Conservation (phyloP, 176 grass and related monocot genomes). For the Eleusine coracana region DNA sequence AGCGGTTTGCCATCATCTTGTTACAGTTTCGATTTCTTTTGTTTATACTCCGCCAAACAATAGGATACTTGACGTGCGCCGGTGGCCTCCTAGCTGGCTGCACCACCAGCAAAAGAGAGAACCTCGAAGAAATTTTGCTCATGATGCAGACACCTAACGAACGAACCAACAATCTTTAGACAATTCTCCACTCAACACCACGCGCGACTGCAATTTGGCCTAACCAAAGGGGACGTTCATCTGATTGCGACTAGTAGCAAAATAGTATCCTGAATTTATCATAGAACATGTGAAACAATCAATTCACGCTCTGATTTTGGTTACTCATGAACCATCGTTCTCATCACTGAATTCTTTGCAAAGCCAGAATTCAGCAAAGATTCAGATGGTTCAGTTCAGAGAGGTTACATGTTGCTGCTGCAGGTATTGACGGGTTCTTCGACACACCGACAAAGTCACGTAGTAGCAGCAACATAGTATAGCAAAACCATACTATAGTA, state of each 20-base stretch:
- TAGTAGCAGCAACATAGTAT: too few relatives aligned
- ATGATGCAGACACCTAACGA: slow-evolving; percentile 12
- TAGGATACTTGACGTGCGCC: too few relatives aligned
- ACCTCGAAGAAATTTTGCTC: neutral
- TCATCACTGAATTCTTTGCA: neutral
- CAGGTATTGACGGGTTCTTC: too few relatives aligned
- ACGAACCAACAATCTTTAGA: neutral
- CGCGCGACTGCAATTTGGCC: neutral
- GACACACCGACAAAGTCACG: too few relatives aligned
- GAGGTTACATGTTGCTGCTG: too few relatives aligned
- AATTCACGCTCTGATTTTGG: neutral
- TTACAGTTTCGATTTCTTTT: too few relatives aligned
- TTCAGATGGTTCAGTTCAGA: too few relatives aligned
- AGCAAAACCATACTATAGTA: too few relatives aligned
- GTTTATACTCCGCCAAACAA: too few relatives aligned
- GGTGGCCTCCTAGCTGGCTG: slow-evolving; percentile 17
- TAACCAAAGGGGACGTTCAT: neutral
- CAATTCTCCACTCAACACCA: neutral
- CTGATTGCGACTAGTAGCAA: neutral
- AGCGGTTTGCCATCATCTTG: too few relatives aligned
- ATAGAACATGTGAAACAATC: neutral
- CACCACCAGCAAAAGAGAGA: neutral
- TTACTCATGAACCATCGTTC: neutral
- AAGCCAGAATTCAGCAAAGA: too few relatives aligned
- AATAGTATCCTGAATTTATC: neutral